phyloP scores from a whole-genome alignment of 129 eudicot genomes.

The Ambrosia artemisiifolia region DNA sequence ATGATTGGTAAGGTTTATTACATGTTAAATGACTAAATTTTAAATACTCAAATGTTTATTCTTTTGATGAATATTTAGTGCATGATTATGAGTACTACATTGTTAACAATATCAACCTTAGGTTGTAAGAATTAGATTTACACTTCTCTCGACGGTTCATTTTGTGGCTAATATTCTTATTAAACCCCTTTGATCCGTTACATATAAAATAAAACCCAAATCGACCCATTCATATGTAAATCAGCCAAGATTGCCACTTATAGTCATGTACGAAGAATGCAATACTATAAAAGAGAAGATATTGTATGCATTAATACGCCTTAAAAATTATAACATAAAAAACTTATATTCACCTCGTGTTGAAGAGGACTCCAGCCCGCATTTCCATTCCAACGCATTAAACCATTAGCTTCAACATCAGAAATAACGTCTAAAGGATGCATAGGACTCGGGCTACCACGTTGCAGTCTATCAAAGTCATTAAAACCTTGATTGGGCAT shows the following conservation, averaged over 20 bases:
- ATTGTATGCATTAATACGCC: not conserved
- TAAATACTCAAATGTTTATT: not conserved
- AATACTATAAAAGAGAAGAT: not conserved
- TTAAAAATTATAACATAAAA: not conserved
- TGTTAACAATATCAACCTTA: not conserved
- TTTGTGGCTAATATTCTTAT: not conserved
- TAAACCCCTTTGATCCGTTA: no score
- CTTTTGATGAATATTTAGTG: not conserved
- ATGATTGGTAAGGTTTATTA: not conserved
- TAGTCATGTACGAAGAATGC: not conserved
- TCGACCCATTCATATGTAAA: conserved; percentile 4
- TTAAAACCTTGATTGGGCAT: conserved; percentile 62
- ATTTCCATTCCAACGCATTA: conserved; percentile 69
- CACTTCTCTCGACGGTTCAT: not conserved
- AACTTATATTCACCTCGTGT: conserved; percentile 55
- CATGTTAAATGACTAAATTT: not conserved
- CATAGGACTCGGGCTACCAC: conserved; percentile 83
- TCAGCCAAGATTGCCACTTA: not conserved
- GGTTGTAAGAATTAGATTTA: not conserved
- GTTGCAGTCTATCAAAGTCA: conserved; percentile 74
- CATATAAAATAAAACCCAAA: no score
- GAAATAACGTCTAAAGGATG: conserved; percentile 51
- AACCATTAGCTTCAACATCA: conserved; percentile 49
- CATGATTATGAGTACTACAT: not conserved
- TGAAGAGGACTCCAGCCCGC: conserved; percentile 60